phyloP scores from a whole-genome alignment of 257 asterid genomes.

The Scutellaria galericulata region DNA sequence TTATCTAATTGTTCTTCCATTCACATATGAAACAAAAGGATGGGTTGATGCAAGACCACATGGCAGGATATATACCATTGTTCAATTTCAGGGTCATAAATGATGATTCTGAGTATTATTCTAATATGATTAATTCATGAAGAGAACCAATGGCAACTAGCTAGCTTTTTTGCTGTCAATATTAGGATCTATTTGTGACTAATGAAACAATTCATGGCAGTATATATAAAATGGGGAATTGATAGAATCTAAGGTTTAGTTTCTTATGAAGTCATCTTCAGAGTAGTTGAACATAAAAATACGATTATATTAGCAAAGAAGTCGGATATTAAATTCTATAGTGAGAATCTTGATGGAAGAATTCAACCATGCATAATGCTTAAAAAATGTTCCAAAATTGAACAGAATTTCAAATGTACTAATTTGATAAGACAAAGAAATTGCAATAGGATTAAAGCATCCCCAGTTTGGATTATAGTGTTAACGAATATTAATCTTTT shows the following conservation, averaged over 20 bases:
- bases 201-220: too few species aligned
- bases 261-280: too few species aligned
- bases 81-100: constrained; percentile 27
- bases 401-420: constrained; percentile 14
- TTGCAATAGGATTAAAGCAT: constrained; percentile 22
- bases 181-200: constrained; percentile 13
- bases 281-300: too few species aligned
- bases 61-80: constrained; percentile 26
- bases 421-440: constrained; percentile 6
- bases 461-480: background rate
- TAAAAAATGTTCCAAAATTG: constrained; percentile 17
- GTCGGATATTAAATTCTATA: too few species aligned
- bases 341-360: constrained; percentile 24
- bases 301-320: too few species aligned
- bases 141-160: constrained; percentile 14
- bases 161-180: constrained; percentile 14
- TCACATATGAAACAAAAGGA: background rate
- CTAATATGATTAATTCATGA: background rate
- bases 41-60: constrained; percentile 17
- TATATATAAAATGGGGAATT: too few species aligned
- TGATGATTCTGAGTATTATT: constrained; percentile 19
- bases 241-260: too few species aligned
- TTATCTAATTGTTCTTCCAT: background rate
- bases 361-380: background rate
- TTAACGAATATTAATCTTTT: constrained; percentile 21